These are phyloP conservation scores for Aspergillus asperescens DNA, from an alignment of 495 filamentous ascomycete species.

Conservation along the genomic window DNA sequence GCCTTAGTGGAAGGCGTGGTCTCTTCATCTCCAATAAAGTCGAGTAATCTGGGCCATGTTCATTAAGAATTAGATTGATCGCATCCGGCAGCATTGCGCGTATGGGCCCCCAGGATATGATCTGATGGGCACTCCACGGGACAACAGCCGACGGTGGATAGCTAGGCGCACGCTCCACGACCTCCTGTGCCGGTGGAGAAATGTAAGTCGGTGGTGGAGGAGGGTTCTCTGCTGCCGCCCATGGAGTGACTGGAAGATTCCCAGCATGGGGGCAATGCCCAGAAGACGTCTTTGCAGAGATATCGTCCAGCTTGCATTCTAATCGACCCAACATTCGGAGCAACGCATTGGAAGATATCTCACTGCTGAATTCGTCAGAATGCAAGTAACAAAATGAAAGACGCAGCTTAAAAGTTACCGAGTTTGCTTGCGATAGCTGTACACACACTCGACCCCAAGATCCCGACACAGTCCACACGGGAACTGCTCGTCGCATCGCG, in stretches of 20 bases:
- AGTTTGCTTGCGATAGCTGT: background rate
- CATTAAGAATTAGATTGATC: background rate
- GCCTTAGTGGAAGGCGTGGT: background rate
- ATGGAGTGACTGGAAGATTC: background rate
- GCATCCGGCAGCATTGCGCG: background rate
- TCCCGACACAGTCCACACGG: background rate
- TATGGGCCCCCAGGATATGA: background rate
- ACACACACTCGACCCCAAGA: background rate
- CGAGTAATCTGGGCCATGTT: background rate
- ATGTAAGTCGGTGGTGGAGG: background rate
- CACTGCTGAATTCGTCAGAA: no score
- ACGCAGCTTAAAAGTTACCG: background rate
- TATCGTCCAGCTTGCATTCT: background rate
- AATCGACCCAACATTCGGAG: background rate
- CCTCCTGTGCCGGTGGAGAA: background rate
- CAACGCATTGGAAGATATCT: background rate
- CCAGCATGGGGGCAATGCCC: background rate
- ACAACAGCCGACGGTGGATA: background rate
- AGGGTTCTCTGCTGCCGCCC: background rate
- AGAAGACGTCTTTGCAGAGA: background rate
- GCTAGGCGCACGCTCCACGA: background rate
- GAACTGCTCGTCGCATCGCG: background rate
- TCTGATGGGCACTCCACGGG: background rate
- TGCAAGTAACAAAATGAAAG: no score
- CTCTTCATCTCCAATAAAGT: background rate